phyloP scores from a whole-genome alignment of 2,329 filamentous ascomycete genomes.

The Fusarium musae region DNA sequence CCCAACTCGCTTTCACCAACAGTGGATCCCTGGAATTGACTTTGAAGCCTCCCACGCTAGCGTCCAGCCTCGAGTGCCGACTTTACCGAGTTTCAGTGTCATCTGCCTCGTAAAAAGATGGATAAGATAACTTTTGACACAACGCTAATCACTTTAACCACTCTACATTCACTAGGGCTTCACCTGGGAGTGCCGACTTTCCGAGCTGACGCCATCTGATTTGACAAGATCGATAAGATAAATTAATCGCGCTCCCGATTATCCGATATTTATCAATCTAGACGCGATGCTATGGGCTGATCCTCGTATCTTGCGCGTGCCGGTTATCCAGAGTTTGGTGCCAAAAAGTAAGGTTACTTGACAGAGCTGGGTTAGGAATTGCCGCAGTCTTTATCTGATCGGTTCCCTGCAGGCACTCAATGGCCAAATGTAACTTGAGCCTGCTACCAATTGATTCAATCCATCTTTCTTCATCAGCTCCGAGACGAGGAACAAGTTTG shows the following conservation, averaged over 20 bases:
- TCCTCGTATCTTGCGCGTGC: background rate
- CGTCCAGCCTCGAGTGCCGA: background rate
- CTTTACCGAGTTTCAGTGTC: background rate
- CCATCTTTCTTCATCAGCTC: background rate
- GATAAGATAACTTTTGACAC: background rate
- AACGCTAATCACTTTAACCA: background rate
- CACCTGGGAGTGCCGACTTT: background rate
- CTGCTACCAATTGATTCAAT: background rate
- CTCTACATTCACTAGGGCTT: no score
- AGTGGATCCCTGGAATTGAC: background rate
- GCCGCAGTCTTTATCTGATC: background rate
- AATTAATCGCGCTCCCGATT: background rate
- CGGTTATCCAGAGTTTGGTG: background rate
- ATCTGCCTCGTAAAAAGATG: background rate
- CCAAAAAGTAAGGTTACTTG: background rate
- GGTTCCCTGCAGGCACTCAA: background rate
- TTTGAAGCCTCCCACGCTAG: background rate
- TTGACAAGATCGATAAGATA: constrained; percentile 9
- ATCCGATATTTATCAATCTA: background rate
- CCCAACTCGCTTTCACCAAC: background rate
- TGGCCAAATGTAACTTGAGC: background rate
- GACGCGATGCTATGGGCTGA: background rate
- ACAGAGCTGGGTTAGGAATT: background rate
- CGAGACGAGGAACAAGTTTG: accelerated
- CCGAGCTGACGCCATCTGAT: background rate